These are phyloP conservation scores for Crithidia sp. DNA, from an alignment of 208 protist genomes.

Conservation along the genomic window DNA sequence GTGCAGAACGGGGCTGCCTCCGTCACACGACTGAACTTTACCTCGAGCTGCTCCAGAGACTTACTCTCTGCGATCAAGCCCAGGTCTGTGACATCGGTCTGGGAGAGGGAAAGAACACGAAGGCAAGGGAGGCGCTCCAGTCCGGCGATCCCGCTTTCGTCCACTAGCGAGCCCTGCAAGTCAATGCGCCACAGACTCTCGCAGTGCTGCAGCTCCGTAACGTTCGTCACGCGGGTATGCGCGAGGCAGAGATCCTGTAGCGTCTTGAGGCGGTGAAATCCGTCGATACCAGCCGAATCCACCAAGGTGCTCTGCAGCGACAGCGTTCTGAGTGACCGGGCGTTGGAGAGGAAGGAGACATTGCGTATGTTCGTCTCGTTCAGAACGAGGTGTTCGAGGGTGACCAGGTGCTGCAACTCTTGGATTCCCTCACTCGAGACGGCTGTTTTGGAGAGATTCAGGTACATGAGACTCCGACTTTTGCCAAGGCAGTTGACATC, in stretches of 20 bases:
- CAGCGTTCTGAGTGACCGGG: slow-evolving; percentile 22
- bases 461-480: slow-evolving; percentile 21
- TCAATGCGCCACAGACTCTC: slow-evolving; percentile 22
- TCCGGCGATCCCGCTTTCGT: slow-evolving; percentile 12
- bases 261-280: slow-evolving; percentile 16
- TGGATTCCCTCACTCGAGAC: slow-evolving; percentile 26
- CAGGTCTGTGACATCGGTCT: slow-evolving; percentile 22
- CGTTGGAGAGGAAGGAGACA: slow-evolving; percentile 20
- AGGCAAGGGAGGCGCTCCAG: slow-evolving; percentile 26
- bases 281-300: slow-evolving; percentile 13
- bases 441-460: slow-evolving; percentile 31
- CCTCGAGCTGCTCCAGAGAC: slow-evolving; percentile 22
- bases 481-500: slow-evolving; percentile 13
- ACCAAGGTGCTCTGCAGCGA: slow-evolving; percentile 30
- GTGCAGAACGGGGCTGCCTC: slow-evolving; percentile 6
- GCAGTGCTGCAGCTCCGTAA: slow-evolving; percentile 20
- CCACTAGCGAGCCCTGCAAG: slow-evolving; percentile 25
- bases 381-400: slow-evolving; percentile 32
- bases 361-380: slow-evolving; percentile 19
- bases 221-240: slow-evolving; percentile 29
- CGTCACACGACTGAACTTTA: slow-evolving; percentile 23
- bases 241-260: slow-evolving; percentile 33
- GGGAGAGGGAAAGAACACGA: slow-evolving; percentile 28
- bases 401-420: slow-evolving; percentile 1
- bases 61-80: slow-evolving; percentile 9